These are phyloP conservation scores for Dispira parvispora DNA, from an alignment of 192 early-diverging fungal species.

Conservation along the genomic window DNA sequence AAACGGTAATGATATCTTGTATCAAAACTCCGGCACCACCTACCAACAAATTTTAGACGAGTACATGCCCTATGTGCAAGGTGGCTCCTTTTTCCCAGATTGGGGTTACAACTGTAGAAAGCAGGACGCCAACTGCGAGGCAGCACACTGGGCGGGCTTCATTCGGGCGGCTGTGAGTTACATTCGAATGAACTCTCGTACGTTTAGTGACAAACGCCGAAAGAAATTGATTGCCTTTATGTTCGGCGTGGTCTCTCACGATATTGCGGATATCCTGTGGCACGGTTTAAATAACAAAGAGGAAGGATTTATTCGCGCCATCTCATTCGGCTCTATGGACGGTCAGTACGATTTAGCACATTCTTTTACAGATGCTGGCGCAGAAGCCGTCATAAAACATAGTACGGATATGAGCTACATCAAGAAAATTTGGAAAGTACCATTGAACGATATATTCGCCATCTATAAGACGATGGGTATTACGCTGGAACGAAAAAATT, in stretches of 20 bases:
- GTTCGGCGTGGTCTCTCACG: constrained; percentile 6
- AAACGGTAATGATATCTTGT: not conserved
- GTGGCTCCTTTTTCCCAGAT: constrained; percentile 1
- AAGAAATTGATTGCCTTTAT: not conserved
- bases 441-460: not conserved
- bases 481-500: not conserved
- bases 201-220: not conserved
- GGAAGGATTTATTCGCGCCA: constrained; percentile 4
- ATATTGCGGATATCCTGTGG: constrained; percentile 1
- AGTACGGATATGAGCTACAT: not conserved
- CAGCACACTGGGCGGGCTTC: constrained; percentile 6
- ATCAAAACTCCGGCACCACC: not conserved
- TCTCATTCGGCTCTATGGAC: constrained; percentile 1
- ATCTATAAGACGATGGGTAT: not conserved
- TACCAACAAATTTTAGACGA: not conserved
- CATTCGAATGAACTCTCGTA: not conserved
- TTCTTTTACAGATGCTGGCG: not conserved
- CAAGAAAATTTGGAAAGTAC: not conserved
- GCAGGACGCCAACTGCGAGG: not conserved
- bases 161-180: not conserved
- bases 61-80: not conserved
- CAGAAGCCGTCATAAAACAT: not conserved
- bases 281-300: not conserved
- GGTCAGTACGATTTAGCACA: not conserved
- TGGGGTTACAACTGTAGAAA: not conserved